phyloP scores from a whole-genome alignment of 2,329 filamentous ascomycete species.

The Aspergillus sp. region DNA sequence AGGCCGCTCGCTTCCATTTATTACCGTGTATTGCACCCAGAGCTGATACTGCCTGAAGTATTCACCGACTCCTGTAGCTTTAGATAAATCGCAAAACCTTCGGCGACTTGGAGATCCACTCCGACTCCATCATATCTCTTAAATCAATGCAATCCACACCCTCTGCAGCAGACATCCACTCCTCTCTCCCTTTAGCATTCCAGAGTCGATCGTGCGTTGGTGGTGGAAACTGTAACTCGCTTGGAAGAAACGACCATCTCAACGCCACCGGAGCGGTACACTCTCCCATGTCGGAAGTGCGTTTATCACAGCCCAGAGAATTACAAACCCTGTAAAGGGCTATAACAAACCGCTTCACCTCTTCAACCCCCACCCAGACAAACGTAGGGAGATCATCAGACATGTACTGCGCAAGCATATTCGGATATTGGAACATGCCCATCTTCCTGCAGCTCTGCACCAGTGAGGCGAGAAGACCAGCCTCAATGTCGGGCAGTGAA shows the following conservation, averaged over 20 bases:
- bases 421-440: constrained; percentile 29
- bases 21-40: too few relatives aligned
- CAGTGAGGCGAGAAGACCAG: constrained; percentile 19
- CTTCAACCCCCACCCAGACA: constrained; percentile 25
- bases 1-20: too few relatives aligned
- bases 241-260: constrained; percentile 2
- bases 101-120: constrained; percentile 6
- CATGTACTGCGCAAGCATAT: constrained; percentile 19
- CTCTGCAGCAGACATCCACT: neutral
- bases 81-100: neutral
- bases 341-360: constrained; percentile 28
- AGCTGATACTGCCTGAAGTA: too few relatives aligned
- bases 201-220: constrained; percentile 15
- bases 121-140: neutral
- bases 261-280: neutral
- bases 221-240: constrained; percentile 19
- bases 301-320: too few relatives aligned
- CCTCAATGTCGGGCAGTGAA: constrained; percentile 4
- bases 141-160: neutral
- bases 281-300: too few relatives aligned
- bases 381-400: constrained; percentile 12
- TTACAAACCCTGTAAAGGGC: constrained; percentile 24
- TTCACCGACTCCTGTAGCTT: too few relatives aligned
- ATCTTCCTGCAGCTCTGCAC: constrained; percentile 24
- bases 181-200: constrained; percentile 3